Conservation (phyloP, 768 basidiomycete genomes). For the Russula foetens region DNA sequence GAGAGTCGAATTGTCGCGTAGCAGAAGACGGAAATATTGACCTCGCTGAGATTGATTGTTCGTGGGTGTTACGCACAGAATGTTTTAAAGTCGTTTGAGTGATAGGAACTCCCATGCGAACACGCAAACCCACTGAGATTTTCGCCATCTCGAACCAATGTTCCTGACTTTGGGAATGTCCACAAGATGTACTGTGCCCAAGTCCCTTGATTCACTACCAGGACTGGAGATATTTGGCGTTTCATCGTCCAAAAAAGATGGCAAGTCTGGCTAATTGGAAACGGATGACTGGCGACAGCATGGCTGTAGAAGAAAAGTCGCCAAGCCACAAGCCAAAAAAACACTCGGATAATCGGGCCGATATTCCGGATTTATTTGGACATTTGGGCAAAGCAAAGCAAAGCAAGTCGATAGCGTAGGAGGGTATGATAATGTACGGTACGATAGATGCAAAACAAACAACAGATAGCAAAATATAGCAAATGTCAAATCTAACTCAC, state of each 20-base stretch:
- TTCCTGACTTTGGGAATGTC: constrained; percentile 57
- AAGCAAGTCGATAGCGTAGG: too few species aligned
- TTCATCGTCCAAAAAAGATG: constrained; percentile 45
- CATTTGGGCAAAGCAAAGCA: too few species aligned
- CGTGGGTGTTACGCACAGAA: neutral
- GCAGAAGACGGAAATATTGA: neutral
- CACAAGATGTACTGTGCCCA: constrained; percentile 61
- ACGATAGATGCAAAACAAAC: too few species aligned
- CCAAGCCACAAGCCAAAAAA: too few species aligned
- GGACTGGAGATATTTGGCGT: constrained; percentile 32
- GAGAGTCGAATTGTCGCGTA: neutral
- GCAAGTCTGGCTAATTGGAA: neutral
- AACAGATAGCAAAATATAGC: too few species aligned
- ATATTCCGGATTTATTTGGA: too few species aligned
- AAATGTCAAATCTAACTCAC: too few species aligned
- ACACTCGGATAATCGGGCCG: too few species aligned
- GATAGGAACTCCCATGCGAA: constrained; percentile 6
- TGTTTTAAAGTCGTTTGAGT: constrained; percentile 8
- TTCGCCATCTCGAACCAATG: constrained; percentile 31
- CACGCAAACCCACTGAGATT: constrained; percentile 7
- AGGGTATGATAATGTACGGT: too few species aligned
- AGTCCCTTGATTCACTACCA: constrained; percentile 34
- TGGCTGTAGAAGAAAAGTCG: too few species aligned
- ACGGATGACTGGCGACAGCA: neutral
- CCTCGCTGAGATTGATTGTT: neutral